Evolutionary conservation across 352 stramenopile genomes (phyloP), one percentile per base, ranked within the genome.

Genomic region (Detonula confervacea): DNA sequence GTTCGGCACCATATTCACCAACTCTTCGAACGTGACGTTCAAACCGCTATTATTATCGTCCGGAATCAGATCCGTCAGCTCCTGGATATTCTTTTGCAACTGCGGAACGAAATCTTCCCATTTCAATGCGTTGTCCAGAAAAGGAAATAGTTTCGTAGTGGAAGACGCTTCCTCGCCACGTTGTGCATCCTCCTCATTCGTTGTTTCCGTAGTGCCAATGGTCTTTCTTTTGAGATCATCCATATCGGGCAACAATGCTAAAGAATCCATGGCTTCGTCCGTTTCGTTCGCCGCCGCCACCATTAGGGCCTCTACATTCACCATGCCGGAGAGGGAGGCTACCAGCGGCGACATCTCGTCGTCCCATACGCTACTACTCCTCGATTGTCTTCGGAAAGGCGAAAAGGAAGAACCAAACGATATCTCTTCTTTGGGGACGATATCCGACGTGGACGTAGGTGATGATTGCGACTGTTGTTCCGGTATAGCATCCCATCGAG

Each of bases 261-360:
- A 12, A 16, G 54, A 59, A 30, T 62, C 49, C 8, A 76, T 68
- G 29, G 64, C 66, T 20, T 80, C 59, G 14, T 80, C 47, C 39
- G 61, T 76, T 49, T 83, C 73, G 30, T 73, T 77, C 20, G 73
- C 55, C 22, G 54, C 69, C n/a, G 68, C 72, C 42, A 87, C 47
- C 46, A n/a, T n/a, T n/a, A 87, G 68, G 22, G 80, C 76, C 51
- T 85, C 80, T 0, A 87, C 61, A 46, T 87, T 84, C 7, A 84
- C 55, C 75, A 87, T 83, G 14, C 74, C 76, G 18, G 60, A 75
- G 9, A 87, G 59, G 42, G 51, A 68, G 27, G 76, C 76, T 4
- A 80, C 68, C n/a, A 73, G 0, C 24, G 69, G 59, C 25, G 47
- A 64, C 76, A 84, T 80, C 55, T 84, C 69, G 30, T 61, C 27